Percentiles rank a stretch among this genome's conserved stretches.
phyloP scores from a whole-genome alignment of 2,329 filamentous ascomycete species.

The Xylaria sp. region DNA sequence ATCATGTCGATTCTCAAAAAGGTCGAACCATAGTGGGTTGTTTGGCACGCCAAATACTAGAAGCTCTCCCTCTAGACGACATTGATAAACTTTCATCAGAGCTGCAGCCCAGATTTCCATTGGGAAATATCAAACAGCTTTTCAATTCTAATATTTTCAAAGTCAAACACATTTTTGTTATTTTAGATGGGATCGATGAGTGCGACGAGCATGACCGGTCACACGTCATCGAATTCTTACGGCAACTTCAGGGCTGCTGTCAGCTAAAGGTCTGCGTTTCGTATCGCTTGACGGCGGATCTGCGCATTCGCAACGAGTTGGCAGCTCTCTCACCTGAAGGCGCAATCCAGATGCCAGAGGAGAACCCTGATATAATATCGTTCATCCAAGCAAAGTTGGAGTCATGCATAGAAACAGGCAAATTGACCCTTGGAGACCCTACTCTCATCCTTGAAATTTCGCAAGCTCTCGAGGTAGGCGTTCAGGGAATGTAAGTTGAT shows the following conservation, averaged over 20 bases:
- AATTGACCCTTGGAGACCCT: slow-evolving; percentile 26
- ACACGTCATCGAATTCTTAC: slow-evolving; percentile 13
- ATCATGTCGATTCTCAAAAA: slow-evolving; percentile 20
- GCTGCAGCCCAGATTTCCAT: background rate
- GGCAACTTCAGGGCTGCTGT: slow-evolving; percentile 7
- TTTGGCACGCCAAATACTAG: slow-evolving; percentile 32
- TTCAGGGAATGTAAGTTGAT: slow-evolving; percentile 50
- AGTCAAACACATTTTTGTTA: slow-evolving; percentile 12
- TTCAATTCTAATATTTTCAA: background rate
- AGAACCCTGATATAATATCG: slow-evolving; percentile 26
- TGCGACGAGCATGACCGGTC: slow-evolving; percentile 2
- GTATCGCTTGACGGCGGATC: slow-evolving; percentile 17
- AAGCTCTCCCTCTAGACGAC: slow-evolving; percentile 2
- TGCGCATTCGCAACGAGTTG: slow-evolving; percentile 6
- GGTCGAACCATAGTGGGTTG: slow-evolving; percentile 30
- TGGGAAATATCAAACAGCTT: slow-evolving; percentile 1
- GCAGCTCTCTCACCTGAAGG: background rate
- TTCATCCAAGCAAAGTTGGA: slow-evolving; percentile 29
- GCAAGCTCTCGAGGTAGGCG: slow-evolving; percentile 41
- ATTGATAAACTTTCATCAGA: background rate
- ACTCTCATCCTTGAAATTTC: slow-evolving; percentile 27
- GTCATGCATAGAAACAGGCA: slow-evolving; percentile 15
- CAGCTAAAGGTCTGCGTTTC: slow-evolving; percentile 26
- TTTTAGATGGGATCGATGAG: slow-evolving; percentile 32
- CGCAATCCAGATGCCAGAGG: slow-evolving; percentile 21